These are phyloP conservation scores for Suhomyces yuchorum DNA, from an alignment of 1,139 yeast genomes.

Conservation along the genomic window DNA sequence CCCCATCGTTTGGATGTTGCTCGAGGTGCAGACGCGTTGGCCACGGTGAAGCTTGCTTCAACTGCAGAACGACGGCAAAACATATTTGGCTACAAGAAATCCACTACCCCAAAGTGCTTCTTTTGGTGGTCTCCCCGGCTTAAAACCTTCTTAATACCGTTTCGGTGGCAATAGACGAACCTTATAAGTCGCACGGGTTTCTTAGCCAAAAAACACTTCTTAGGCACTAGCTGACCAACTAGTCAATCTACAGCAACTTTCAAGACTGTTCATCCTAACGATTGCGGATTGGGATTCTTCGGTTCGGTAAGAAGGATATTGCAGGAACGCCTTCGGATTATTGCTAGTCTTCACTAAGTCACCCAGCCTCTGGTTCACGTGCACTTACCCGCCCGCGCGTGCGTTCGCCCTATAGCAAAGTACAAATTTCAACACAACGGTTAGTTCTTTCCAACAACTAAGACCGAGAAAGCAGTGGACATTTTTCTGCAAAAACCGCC, in stretches of 20 bases:
- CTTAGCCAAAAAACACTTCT: too few species aligned
- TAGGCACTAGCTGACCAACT: too few species aligned
- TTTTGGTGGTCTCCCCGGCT: neutral
- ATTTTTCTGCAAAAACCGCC: neutral
- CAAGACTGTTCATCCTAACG: too few species aligned
- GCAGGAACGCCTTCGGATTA: neutral
- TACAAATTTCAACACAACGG: constrained; percentile 9
- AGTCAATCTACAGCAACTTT: too few species aligned
- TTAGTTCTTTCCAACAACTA: neutral
- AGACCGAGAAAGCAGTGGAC: neutral
- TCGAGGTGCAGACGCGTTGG: too few species aligned
- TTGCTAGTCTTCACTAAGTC: neutral
- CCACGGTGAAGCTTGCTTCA: neutral
- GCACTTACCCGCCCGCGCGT: constrained; percentile 11
- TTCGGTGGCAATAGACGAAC: neutral
- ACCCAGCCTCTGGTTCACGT: constrained; percentile 6
- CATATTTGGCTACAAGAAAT: neutral
- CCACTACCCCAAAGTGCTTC: neutral
- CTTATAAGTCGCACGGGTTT: neutral
- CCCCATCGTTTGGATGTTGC: too few species aligned
- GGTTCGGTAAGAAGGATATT: neutral
- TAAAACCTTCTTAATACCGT: neutral
- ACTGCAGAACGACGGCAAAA: neutral
- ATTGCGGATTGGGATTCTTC: neutral
- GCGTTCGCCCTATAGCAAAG: constrained; percentile 12